Evolutionary conservation across 2,329 filamentous ascomycete species (phyloP), one percentile per base, ranked within the genome.

Genomic region (Gremmenia infestans): DNA sequence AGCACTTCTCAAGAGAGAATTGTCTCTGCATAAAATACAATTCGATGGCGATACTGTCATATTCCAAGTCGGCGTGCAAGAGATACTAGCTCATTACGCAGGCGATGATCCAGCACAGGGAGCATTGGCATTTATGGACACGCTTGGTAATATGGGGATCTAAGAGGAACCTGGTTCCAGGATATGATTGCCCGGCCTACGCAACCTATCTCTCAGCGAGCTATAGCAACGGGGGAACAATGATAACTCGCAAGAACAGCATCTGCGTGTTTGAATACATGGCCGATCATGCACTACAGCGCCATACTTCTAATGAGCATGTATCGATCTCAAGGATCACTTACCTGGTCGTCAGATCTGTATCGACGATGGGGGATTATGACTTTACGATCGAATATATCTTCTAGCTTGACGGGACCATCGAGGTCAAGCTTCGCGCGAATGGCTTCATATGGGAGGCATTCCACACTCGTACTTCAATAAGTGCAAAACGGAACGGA

Each of bases 221-320:
- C 3, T 78, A 76, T 53, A 78, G 76, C 54, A 71, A 72, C 3
- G 68, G 66, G 1, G 75, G 76, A 54, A 74, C 70, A 1, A 76
- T 74, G 0, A 70, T 73, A 56, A 75, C 72, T 0, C 76, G 81
- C 52, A 67, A 71, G 1, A 74, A 79, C 64, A 76, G 74, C 55
- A 75, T 85, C 43, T 86, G 82, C 61, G 56, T 83, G 28, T 83
- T 83, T 57, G 81, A 83, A 64, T 74, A 71, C 52, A 76, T 76
- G 15, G 68, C 76, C 0, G 76, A 76, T 43, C 77, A 74, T 60
- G 74, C 79, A 1, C 73, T 83, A 1, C 73, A 74, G 50, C 72
- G 81, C 0, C 81, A 83, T 63, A 73, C 70, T 15, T 72, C 73
- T 0, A 56, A 59, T 15, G 67, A 67, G 5, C 73, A 77, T 56